phyloP scores from a whole-genome alignment of 2,329 filamentous ascomycete genomes.

The Stachybotrys echinatus region DNA sequence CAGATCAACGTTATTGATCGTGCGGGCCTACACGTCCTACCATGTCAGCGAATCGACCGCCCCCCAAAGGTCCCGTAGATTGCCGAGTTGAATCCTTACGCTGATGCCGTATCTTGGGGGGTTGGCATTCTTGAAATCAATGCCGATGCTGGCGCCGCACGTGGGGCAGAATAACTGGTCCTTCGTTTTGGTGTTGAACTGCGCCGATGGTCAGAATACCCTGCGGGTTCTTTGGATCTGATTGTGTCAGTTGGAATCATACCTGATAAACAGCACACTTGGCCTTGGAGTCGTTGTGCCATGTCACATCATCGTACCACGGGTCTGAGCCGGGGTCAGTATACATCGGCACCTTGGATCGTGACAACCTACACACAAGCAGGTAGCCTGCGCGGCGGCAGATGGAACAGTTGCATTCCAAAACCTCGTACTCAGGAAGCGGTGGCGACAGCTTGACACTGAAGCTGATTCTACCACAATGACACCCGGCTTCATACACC shows the following conservation, averaged over 20 bases:
- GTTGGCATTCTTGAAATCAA: slow-evolving; percentile 32
- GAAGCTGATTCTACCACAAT: slow-evolving; percentile 47
- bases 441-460: slow-evolving; percentile 42
- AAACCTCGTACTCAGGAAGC: slow-evolving; percentile 36
- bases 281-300: slow-evolving; percentile 33
- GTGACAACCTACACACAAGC: slow-evolving; percentile 34
- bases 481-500: slow-evolving; percentile 45
- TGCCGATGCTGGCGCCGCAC: slow-evolving; percentile 40
- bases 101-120: slow-evolving; percentile 35
- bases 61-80: not conserved
- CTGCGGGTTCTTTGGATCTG: not conserved
- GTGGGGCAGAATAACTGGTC: slow-evolving; percentile 44
- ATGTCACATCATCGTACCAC: slow-evolving; percentile 30
- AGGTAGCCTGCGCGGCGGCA: slow-evolving; percentile 47
- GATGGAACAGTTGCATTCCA: slow-evolving; percentile 50
- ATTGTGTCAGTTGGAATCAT: slow-evolving; percentile 9
- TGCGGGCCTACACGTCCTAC: slow-evolving; percentile 26
- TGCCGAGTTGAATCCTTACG: slow-evolving; percentile 20
- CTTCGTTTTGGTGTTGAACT: slow-evolving; percentile 41
- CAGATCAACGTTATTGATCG: slow-evolving; percentile 35
- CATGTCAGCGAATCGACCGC: slow-evolving; percentile 3
- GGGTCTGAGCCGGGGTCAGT: slow-evolving; percentile 27
- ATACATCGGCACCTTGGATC: not conserved
- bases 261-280: slow-evolving; percentile 27
- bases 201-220: not conserved